A percentile compares a stretch with the other conserved stretches of the same genome.
These are phyloP conservation scores for Aphanomyces astaci DNA, from an alignment of 352 stramenopile species.

Conservation along the genomic window DNA sequence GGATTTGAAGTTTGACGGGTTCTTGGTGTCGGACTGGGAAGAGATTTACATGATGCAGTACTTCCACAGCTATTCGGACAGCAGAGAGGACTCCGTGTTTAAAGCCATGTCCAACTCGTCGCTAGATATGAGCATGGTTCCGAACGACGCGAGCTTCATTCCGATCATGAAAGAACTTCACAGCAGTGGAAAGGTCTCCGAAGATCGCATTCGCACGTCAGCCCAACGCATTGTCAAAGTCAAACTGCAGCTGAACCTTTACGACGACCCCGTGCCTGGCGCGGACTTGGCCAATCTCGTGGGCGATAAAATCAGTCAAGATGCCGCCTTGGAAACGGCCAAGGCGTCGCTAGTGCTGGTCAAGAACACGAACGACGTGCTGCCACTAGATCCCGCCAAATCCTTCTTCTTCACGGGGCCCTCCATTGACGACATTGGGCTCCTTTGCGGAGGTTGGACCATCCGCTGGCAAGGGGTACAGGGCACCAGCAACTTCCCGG, in stretches of 20 bases:
- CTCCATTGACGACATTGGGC: slow-evolving; percentile 56
- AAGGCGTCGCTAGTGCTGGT: slow-evolving; percentile 73
- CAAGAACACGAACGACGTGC: slow-evolving; percentile 45
- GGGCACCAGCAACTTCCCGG: slow-evolving; percentile 28
- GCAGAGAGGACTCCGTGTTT: slow-evolving; percentile 50
- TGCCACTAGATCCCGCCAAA: slow-evolving; percentile 32
- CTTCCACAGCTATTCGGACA: slow-evolving; percentile 68
- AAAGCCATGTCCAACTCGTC: slow-evolving; percentile 72
- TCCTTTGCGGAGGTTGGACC: slow-evolving; percentile 63
- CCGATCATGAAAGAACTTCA: slow-evolving; percentile 27
- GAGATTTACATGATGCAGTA: slow-evolving; percentile 85
- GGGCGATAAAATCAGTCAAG: slow-evolving; percentile 39
- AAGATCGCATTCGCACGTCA: slow-evolving; percentile 43
- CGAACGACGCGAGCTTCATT: slow-evolving; percentile 32
- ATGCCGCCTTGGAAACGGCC: slow-evolving; percentile 52
- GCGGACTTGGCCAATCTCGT: slow-evolving; percentile 37
- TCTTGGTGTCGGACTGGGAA: slow-evolving; percentile 88
- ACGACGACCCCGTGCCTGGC: slow-evolving; percentile 51
- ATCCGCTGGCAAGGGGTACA: slow-evolving; percentile 49
- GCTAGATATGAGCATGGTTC: slow-evolving; percentile 91
- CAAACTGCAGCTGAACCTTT: slow-evolving; percentile 63
- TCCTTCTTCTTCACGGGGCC: slow-evolving; percentile 56
- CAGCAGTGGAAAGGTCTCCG: slow-evolving; percentile 12
- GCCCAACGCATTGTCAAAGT: slow-evolving; percentile 55
- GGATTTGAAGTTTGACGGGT: slow-evolving; percentile 84